phyloP scores from a whole-genome alignment of 2,329 filamentous ascomycete species.

The Xylaria sp. region DNA sequence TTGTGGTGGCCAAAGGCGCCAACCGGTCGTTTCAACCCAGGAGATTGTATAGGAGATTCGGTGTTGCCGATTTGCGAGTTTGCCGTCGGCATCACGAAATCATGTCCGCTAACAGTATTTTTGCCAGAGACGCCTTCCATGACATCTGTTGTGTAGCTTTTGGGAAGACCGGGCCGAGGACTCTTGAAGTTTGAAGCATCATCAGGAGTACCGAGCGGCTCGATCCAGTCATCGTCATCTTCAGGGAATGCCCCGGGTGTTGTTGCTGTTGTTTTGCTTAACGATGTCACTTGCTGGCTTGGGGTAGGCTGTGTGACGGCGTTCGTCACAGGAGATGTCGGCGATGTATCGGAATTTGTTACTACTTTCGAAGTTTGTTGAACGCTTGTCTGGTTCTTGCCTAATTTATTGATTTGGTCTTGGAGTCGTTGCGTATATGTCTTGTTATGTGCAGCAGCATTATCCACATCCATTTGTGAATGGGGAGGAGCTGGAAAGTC shows the following conservation, averaged over 20 bases:
- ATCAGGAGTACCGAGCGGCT: constrained; percentile 58
- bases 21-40: constrained; percentile 48
- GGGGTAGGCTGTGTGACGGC: constrained; percentile 48
- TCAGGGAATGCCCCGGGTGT: constrained; percentile 71
- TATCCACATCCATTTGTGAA: constrained; percentile 60
- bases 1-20: constrained; percentile 65
- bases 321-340: constrained; percentile 44
- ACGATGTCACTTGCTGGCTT: constrained; percentile 54
- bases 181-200: constrained; percentile 53
- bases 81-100: constrained; percentile 58
- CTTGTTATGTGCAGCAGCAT: constrained; percentile 76
- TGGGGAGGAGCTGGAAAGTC: constrained; percentile 56
- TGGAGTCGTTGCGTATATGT: constrained; percentile 94
- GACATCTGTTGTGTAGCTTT: constrained; percentile 70
- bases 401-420: constrained; percentile 85
- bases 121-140: constrained; percentile 67
- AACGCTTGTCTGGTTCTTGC: constrained; percentile 65
- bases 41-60: constrained; percentile 53
- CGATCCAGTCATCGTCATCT: constrained; percentile 72
- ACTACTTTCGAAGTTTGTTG: constrained; percentile 62
- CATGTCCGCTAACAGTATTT: constrained; percentile 59
- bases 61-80: constrained; percentile 49
- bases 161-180: constrained; percentile 65
- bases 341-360: constrained; percentile 52
- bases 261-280: constrained; percentile 50